Percentiles rank a stretch among this genome's conserved stretches.
Evolutionary conservation across 192 early-diverging fungal species (phyloP).

Genomic region (Jimgerdemannia lactiflua): DNA sequence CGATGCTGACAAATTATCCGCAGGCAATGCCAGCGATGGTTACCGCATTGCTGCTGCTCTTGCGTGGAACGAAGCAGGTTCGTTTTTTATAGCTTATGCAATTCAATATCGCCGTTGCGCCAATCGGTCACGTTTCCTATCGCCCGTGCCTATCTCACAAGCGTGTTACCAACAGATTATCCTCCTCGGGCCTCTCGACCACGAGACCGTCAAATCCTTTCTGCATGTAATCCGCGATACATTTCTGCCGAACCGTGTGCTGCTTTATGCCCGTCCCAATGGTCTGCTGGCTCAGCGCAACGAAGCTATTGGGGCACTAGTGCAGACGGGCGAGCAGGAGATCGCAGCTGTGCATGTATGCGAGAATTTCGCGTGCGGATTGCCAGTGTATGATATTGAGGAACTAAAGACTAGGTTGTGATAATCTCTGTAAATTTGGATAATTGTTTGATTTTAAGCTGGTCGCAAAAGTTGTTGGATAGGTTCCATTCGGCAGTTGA

Average conservation of each 20-base stretch:
- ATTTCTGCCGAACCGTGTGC: constrained; percentile 40
- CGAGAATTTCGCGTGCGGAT: constrained; percentile 50
- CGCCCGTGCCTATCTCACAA: too few relatives aligned
- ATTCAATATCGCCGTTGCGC: too few relatives aligned
- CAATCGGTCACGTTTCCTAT: too few relatives aligned
- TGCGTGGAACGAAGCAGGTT: constrained; percentile 44
- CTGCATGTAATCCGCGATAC: constrained; percentile 16
- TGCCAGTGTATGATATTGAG: constrained; percentile 37
- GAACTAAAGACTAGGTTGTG: too few relatives aligned
- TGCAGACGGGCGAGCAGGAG: constrained; percentile 1
- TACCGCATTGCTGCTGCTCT: constrained; percentile 23
- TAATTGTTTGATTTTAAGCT: too few relatives aligned
- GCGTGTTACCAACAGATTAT: too few relatives aligned
- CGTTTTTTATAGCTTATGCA: constrained; percentile 16
- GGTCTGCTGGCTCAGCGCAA: constrained; percentile 20
- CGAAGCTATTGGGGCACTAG: constrained; percentile 19
- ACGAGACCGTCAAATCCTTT: constrained; percentile 17
- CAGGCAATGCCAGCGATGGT: constrained; percentile 43
- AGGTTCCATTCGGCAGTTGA: too few relatives aligned
- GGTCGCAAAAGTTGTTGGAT: too few relatives aligned
- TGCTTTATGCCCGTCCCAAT: constrained; percentile 14
- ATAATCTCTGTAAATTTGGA: too few relatives aligned
- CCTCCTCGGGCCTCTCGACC: too few relatives aligned
- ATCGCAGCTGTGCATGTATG: constrained; percentile 42
- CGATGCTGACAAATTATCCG: constrained; percentile 25